Conservation (phyloP, 1,284 basidiomycete genomes). For the Ganoderma multipileum region DNA sequence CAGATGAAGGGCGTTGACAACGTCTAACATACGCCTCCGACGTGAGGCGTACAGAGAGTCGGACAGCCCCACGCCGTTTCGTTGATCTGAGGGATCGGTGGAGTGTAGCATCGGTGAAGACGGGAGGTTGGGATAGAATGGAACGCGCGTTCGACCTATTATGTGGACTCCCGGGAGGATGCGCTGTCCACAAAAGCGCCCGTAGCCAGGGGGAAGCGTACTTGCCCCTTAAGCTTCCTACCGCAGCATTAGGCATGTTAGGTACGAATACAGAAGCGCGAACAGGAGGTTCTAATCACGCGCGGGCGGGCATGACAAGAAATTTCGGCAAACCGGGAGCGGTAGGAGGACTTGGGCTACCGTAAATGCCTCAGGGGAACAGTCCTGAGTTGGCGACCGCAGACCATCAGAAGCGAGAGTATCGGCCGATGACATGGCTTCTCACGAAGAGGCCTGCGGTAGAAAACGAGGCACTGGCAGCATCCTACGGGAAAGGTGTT, state of each 20-base stretch:
- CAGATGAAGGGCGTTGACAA: conserved; percentile 59
- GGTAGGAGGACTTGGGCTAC: neutral
- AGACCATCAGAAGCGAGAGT: neutral
- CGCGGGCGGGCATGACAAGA: neutral
- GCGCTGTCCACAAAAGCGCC: neutral
- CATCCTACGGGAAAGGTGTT: neutral
- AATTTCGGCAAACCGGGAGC: neutral
- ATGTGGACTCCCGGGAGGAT: neutral
- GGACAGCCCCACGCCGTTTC: conserved; percentile 47
- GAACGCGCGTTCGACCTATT: neutral
- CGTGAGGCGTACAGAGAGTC: conserved; percentile 45
- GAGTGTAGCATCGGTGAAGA: neutral
- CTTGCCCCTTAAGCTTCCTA: neutral
- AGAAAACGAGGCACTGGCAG: neutral
- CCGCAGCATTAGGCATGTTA: neutral
- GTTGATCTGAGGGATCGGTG: neutral
- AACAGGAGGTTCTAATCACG: neutral
- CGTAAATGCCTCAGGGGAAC: neutral
- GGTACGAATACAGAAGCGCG: neutral
- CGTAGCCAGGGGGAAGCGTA: neutral
- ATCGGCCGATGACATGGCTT: neutral
- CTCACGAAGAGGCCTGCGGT: neutral
- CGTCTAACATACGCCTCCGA: conserved; percentile 54
- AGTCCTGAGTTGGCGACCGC: neutral
- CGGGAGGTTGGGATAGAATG: neutral